These are phyloP conservation scores for Diaporthe eres DNA, from an alignment of 2,329 filamentous ascomycete species.

Conservation along the genomic window DNA sequence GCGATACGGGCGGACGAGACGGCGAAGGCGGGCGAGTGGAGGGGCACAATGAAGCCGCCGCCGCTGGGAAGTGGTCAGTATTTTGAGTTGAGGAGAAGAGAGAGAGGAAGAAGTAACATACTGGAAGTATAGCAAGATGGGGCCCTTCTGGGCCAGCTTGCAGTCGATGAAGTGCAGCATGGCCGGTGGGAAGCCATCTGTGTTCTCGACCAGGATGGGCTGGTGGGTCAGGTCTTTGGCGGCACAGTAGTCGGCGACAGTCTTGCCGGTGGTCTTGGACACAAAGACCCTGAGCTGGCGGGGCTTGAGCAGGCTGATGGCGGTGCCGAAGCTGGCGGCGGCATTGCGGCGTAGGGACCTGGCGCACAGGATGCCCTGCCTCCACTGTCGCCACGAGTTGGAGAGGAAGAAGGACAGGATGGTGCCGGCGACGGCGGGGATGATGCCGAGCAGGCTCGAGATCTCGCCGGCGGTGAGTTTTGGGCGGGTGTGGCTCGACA, in stretches of 20 bases:
- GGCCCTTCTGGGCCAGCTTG: constrained; percentile 29
- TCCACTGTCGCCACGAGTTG: constrained; percentile 37
- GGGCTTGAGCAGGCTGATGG: constrained; percentile 32
- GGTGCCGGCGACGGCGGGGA: constrained; percentile 32
- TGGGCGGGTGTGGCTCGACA: constrained; percentile 39
- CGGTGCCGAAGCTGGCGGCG: constrained; percentile 35
- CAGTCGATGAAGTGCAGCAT: constrained; percentile 40
- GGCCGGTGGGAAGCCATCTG: constrained; percentile 38
- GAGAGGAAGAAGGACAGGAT: constrained; percentile 36
- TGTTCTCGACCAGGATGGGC: constrained; percentile 34
- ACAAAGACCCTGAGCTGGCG: constrained; percentile 38
- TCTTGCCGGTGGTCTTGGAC: constrained; percentile 40
- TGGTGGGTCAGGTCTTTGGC: constrained; percentile 35
- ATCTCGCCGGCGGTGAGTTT: constrained; percentile 33
- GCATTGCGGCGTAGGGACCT: constrained; percentile 35
- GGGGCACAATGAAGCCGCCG: constrained; percentile 37
- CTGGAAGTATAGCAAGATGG: constrained; percentile 43
- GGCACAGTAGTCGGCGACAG: constrained; percentile 37
- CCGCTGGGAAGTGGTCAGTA: constrained; percentile 19
- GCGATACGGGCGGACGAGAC: constrained; percentile 34
- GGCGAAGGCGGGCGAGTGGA: constrained; percentile 35
- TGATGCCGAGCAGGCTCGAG: constrained; percentile 25
- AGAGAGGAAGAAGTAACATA: neutral
- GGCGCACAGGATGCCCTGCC: constrained; percentile 55
- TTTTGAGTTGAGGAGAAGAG: neutral